A percentile compares a stretch with the other conserved stretches of the same genome.
These are phyloP conservation scores for Rhypophila decipiens DNA, from an alignment of 495 filamentous ascomycete species.

Conservation along the genomic window DNA sequence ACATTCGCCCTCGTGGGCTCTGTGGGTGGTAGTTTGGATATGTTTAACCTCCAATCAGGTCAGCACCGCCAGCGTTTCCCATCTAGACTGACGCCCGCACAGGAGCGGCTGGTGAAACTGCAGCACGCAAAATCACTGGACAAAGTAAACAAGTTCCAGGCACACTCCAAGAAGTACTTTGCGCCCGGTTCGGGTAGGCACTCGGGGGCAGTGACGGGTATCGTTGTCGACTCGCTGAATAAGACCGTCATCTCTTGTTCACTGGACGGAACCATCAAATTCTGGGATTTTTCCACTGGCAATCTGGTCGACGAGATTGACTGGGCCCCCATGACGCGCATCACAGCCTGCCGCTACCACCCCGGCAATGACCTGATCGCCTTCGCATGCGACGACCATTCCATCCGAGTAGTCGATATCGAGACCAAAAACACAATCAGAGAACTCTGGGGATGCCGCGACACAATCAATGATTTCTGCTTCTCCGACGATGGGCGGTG, in stretches of 20 bases:
- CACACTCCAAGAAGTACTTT: slow-evolving; percentile 31
- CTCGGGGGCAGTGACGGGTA: slow-evolving; percentile 72
- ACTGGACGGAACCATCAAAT: slow-evolving; percentile 92
- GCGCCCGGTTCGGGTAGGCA: slow-evolving; percentile 58
- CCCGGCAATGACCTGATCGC: slow-evolving; percentile 79
- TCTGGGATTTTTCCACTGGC: slow-evolving; percentile 88
- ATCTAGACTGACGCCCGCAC: slow-evolving; percentile 55
- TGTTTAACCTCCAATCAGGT: slow-evolving; percentile 96
- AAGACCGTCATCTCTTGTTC: slow-evolving; percentile 75
- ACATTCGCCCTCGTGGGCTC: slow-evolving; percentile 93
- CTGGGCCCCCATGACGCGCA: slow-evolving; percentile 74
- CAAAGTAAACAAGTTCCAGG: slow-evolving; percentile 41
- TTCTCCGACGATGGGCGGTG: slow-evolving; percentile 93
- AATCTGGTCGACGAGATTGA: slow-evolving; percentile 72
- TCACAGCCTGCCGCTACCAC: slow-evolving; percentile 73
- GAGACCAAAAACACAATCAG: slow-evolving; percentile 84
- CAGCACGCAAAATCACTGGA: slow-evolving; percentile 44
- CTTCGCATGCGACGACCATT: slow-evolving; percentile 81
- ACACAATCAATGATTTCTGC: slow-evolving; percentile 73
- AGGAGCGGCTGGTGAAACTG: slow-evolving; percentile 55
- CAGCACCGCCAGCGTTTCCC: slow-evolving; percentile 80
- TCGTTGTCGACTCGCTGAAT: slow-evolving; percentile 81
- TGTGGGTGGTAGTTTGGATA: slow-evolving; percentile 70
- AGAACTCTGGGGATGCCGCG: slow-evolving; percentile 86
- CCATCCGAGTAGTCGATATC: slow-evolving; percentile 81